Evolutionary conservation across 192 early-diverging fungal species (phyloP), one percentile per base, ranked within the genome.

Genomic region (Pilobolus umbonatus): DNA sequence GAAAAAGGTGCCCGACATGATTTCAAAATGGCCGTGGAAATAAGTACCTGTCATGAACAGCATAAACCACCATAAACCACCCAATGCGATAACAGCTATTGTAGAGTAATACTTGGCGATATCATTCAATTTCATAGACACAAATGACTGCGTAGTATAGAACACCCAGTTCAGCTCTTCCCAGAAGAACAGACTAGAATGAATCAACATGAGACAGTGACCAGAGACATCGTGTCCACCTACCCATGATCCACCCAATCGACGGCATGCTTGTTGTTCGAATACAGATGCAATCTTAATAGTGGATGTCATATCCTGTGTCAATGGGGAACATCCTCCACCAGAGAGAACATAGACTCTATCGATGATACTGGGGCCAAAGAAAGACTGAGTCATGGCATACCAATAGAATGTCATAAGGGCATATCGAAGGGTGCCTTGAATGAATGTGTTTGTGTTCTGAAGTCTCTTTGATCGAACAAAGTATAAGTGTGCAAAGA

Each of bases 161-260:
- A 75, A 59, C 19, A 68, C 55, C 40, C 74, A 67, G 0, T 64
- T 69, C 4, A 86, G 61, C 56, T 90, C 89, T 55, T 89, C 87
- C 73, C 71, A 74, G 42, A 91, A 64, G 60, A 90, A 81, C 43
- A 92, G 71, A 19, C 75, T 87, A 48, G 88, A 76, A 69, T 92
- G 90, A 2, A 85, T 77, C 57, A 92, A 65, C 64, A 92, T 65
- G 46, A 96, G 84, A 65, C 89, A 91, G 71, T 96, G 94, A 24
- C 94, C 94, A 0, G 86, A 89, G 19, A 94, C 71, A 78, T 96
- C 94, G 62, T 92, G 82, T 4, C 92, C 93, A 49, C 83, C 85
- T 11, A 49, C 32, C 91, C 90, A 94, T 12, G 56, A 24, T 14
- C 91, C 92, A 10, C 88, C 87, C 47, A 75, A 49, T 21, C 57